Evolutionary conservation across 2,329 filamentous ascomycete species (phyloP), one percentile per base, ranked within the genome.

Genomic region (Cladosporium sp.): DNA sequence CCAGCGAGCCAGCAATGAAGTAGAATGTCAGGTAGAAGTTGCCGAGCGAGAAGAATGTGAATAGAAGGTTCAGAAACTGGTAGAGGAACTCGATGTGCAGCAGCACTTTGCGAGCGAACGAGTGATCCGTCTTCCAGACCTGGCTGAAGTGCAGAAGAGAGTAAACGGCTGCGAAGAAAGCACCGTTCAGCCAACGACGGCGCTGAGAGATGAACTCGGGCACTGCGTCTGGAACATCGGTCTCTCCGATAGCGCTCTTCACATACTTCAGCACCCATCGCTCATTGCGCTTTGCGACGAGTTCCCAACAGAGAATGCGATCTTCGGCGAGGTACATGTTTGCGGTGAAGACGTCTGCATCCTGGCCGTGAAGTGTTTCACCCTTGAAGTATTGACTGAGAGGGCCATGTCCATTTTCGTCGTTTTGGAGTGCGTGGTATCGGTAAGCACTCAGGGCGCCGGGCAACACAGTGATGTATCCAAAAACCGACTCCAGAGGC

Each of bases 21-120:
- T 91, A 98, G 74, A 98, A 98, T 54, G 91, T 95, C 49, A 98
- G 84, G 70, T 97, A 98, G 77, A 97, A 98, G 76, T 98, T 98
- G 70, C 92, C 75, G 61, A 98, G 83, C 9, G 92, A 95, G 76
- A 98, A 97, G 76, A 89, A 98, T 43, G 93, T 98, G 75, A 98
- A 98, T 56, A 95, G 71, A 11, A 98, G 82, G 66, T 90, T 87
- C 61, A 97, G 79, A 68, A 95, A 86, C 69, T 98, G 93, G 71
- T 98, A 98, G 61, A 95, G 70, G 67, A 96, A 96, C 69, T 98
- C 93, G 62, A 97, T 83, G 70, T 96, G 91, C 49, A 98, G 81
- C 33, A 98, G 79, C 19, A 95, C 79, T 72, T 98, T 98, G 61
- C 93, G 87, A 35, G 84, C 79, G 18, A 97, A 65, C 1, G 89